Percentiles rank a stretch among this genome's conserved stretches.
Conservation (phyloP, 106 monocot genomes). For the Platanthera guangdongensis region DNA sequence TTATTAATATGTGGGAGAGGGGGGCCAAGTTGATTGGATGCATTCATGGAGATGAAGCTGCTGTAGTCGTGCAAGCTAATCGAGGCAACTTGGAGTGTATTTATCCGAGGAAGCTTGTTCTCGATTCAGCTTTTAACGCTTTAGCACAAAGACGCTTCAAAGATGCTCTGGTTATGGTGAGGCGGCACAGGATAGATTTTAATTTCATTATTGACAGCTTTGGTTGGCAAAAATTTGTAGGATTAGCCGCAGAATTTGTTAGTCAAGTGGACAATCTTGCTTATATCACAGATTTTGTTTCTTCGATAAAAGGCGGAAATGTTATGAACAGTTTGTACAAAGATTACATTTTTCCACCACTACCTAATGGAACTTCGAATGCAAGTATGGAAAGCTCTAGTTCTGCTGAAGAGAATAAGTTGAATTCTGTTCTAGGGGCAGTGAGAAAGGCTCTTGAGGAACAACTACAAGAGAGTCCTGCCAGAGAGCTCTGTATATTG, state of each 20-base stretch:
- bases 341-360: slow-evolving; percentile 25
- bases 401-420: slow-evolving; percentile 27
- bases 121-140: slow-evolving; percentile 71
- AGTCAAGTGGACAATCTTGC: slow-evolving; percentile 76
- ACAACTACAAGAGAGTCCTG: slow-evolving; percentile 43
- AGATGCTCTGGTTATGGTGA: slow-evolving; percentile 84
- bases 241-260: slow-evolving; percentile 65
- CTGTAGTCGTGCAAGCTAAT: slow-evolving; percentile 66
- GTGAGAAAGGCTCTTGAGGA: slow-evolving; percentile 64
- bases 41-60: slow-evolving; percentile 93
- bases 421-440: slow-evolving; percentile 54
- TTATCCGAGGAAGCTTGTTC: slow-evolving; percentile 87
- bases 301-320: slow-evolving; percentile 78
- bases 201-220: slow-evolving; percentile 88
- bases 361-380: slow-evolving; percentile 4
- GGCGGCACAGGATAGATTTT: slow-evolving; percentile 94
- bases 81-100: slow-evolving; percentile 91
- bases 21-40: slow-evolving; percentile 83
- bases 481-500: slow-evolving; percentile 90
- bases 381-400: slow-evolving; percentile 10
- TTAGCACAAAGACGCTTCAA: slow-evolving; percentile 52
- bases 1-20: slow-evolving; percentile 74
- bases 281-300: slow-evolving; percentile 86
- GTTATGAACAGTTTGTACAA: slow-evolving; percentile 67
- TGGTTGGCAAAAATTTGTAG: slow-evolving; percentile 67